These are phyloP conservation scores for Eutrema japonicum DNA, from an alignment of 345 rosid species.

Conservation along the genomic window DNA sequence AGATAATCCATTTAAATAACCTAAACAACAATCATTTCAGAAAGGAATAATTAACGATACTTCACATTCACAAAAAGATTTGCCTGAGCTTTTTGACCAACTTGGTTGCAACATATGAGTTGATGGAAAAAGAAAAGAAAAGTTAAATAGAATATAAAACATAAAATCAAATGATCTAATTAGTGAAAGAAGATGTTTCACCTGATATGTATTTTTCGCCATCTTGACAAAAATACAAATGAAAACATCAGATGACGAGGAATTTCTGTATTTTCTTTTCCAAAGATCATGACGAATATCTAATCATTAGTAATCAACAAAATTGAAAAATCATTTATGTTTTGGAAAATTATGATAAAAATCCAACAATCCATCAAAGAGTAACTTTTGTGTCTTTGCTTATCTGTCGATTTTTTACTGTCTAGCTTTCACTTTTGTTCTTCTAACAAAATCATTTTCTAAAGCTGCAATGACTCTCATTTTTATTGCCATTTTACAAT, in stretches of 20 bases:
- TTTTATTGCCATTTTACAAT: conserved; percentile 1
- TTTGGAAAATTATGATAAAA: conserved; percentile 18
- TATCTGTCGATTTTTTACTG: conserved; percentile 34
- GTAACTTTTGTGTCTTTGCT: conserved; percentile 21
- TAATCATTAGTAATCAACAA: conserved; percentile 26
- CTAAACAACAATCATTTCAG: conserved; percentile 1
- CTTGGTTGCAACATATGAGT: conserved; percentile 36
- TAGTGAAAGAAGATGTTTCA: conserved; percentile 38
- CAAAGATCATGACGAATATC: conserved; percentile 27
- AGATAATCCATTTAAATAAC: background rate
- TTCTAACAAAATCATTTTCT: conserved; percentile 16
- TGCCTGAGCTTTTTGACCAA: conserved; percentile 43
- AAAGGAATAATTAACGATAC: background rate
- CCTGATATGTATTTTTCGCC: conserved; percentile 32
- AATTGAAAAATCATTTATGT: conserved; percentile 18
- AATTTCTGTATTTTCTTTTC: conserved; percentile 15
- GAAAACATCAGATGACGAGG: conserved; percentile 26
- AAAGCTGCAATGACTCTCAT: conserved; percentile 29
- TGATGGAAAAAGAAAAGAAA: conserved; percentile 28
- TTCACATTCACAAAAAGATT: conserved; percentile 24
- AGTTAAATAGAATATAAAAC: background rate
- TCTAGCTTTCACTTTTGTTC: conserved; percentile 16
- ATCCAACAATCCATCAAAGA: conserved; percentile 33
- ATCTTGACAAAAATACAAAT: conserved; percentile 19
- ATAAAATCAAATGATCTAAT: conserved; percentile 12